Percentiles rank a stretch among this genome's conserved stretches.
phyloP scores from a whole-genome alignment of 768 basidiomycete species.

The Russula dissimulans region DNA sequence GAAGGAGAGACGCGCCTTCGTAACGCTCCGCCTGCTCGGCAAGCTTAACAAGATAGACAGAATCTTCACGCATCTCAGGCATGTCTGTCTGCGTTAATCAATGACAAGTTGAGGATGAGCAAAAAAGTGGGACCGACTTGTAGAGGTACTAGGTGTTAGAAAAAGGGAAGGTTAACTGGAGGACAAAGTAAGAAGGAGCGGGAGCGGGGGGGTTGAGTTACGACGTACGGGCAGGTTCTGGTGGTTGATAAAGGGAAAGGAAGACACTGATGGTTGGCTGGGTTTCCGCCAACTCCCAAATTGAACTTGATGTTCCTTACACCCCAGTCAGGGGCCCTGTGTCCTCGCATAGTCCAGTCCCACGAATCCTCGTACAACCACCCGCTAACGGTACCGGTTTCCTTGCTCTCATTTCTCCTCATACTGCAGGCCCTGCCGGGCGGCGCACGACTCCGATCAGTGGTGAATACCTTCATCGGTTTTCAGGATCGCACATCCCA shows the following conservation, averaged over 20 bases:
- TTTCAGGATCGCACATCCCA: no score
- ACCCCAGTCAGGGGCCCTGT: no score
- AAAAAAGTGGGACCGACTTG: slow-evolving; percentile 1
- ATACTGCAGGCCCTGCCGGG: no score
- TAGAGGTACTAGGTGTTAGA: slow-evolving; percentile 23
- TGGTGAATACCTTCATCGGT: no score
- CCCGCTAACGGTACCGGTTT: no score
- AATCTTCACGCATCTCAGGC: slow-evolving; percentile 87
- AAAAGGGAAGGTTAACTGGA: neutral
- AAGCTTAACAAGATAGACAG: slow-evolving; percentile 99
- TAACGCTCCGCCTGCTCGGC: slow-evolving; percentile 99
- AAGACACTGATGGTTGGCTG: slow-evolving; percentile 16
- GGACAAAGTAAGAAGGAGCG: slow-evolving; percentile 14
- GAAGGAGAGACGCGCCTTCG: slow-evolving; percentile 53
- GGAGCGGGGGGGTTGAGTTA: neutral
- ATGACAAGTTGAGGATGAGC: neutral
- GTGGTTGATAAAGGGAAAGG: slow-evolving; percentile 18
- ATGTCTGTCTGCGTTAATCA: slow-evolving; percentile 38
- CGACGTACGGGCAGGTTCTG: slow-evolving; percentile 11
- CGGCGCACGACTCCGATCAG: no score
- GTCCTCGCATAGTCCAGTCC: no score
- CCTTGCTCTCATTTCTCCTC: no score
- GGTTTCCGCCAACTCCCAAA: no score
- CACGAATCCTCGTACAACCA: no score
- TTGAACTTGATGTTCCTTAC: no score